Percentiles rank a stretch among this genome's conserved stretches.
Evolutionary conservation across 2,329 filamentous ascomycete genomes (phyloP).

Genomic region (Ophiostoma montium): DNA sequence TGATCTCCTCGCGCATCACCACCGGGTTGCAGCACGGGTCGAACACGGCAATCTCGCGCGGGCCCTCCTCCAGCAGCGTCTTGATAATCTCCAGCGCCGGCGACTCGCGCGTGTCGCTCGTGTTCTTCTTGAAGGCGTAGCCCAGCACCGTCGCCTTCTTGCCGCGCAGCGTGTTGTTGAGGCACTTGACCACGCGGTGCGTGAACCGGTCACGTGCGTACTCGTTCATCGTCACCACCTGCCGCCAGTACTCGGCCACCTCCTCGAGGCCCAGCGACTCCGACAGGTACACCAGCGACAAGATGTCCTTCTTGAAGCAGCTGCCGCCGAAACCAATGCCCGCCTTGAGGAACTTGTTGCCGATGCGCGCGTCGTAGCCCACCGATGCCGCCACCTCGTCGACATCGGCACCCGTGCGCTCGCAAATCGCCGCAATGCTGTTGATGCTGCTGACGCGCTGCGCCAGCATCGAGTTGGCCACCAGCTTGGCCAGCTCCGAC

Average conservation of each 20-base stretch:
- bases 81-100: conserved; percentile 55
- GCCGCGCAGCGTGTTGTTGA: conserved; percentile 51
- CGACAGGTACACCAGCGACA: conserved; percentile 59
- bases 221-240: conserved; percentile 64
- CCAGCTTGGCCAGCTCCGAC: conserved; percentile 65
- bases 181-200: conserved; percentile 46
- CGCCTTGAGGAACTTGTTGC: conserved; percentile 58
- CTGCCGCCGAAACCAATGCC: conserved; percentile 67
- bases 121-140: conserved; percentile 71
- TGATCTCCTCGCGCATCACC: conserved; percentile 36
- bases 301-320: conserved; percentile 71
- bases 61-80: conserved; percentile 48
- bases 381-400: conserved; percentile 54
- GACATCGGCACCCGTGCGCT: conserved; percentile 62
- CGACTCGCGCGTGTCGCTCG: conserved; percentile 58
- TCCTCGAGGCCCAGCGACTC: conserved; percentile 55
- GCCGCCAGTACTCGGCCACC: conserved; percentile 61
- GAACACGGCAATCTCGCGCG: conserved; percentile 50
- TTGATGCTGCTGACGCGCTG: conserved; percentile 74
- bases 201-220: conserved; percentile 58
- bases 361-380: conserved; percentile 58
- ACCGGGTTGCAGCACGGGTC: conserved; percentile 47
- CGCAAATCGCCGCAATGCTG: conserved; percentile 66
- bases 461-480: conserved; percentile 66
- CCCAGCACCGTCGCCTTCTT: conserved; percentile 64